Conservation (phyloP, 2,329 filamentous ascomycete genomes). For the Trichoderma afroharzianum region DNA sequence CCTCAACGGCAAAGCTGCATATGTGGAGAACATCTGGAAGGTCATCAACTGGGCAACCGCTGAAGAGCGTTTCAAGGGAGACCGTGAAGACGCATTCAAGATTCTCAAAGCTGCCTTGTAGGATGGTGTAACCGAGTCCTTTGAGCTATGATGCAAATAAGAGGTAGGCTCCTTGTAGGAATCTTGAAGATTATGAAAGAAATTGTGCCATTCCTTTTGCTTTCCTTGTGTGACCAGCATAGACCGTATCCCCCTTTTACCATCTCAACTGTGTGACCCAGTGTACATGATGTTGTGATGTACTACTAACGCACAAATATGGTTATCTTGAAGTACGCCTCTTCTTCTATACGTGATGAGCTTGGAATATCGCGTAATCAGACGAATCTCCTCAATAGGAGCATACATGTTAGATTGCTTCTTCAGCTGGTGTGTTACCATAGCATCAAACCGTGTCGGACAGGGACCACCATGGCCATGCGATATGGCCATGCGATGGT, state of each 20-base stretch:
- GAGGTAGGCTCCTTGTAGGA: background rate
- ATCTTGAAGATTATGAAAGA: background rate
- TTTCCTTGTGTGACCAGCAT: background rate
- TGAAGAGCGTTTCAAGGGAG: conserved; percentile 57
- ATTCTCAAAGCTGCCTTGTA: conserved; percentile 41
- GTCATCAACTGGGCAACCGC: conserved; percentile 74
- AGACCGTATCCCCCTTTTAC: background rate
- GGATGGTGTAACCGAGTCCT: background rate
- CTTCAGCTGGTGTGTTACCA: background rate
- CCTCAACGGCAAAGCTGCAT: conserved; percentile 70
- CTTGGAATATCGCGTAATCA: background rate
- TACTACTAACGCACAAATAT: background rate
- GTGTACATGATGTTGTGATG: background rate
- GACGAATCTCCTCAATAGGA: background rate
- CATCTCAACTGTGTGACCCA: background rate
- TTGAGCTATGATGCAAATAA: background rate
- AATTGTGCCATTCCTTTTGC: background rate
- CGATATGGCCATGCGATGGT: background rate
- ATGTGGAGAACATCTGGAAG: conserved; percentile 73
- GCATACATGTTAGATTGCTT: background rate
- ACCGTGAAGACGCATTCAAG: conserved; percentile 44
- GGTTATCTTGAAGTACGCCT: background rate
- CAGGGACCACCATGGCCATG: background rate
- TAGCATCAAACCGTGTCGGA: background rate
- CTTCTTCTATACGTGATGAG: background rate